A percentile compares a stretch with the other conserved stretches of the same genome.
Conservation (phyloP, 2,329 filamentous ascomycete genomes). For the Grosmannia penicillata region DNA sequence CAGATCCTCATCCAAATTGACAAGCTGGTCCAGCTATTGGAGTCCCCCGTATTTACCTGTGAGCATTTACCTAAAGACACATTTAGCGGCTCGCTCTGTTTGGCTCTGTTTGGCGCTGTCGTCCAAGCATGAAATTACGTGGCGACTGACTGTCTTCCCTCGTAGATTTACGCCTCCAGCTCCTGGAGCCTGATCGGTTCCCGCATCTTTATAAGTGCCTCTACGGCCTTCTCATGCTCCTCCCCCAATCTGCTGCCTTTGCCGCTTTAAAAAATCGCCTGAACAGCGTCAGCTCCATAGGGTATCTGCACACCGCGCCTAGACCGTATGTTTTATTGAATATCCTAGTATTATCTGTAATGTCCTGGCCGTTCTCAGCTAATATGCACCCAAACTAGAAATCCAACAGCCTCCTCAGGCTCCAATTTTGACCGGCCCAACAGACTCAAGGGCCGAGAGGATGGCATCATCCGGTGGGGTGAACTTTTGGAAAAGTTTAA, state of each 20-base stretch:
- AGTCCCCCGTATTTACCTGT: conserved; percentile 98
- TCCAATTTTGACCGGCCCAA: conserved; percentile 59
- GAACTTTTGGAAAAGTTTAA: conserved; percentile 93
- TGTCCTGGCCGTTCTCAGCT: conserved; percentile 1
- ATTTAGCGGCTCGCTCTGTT: too few species aligned
- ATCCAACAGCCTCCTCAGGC: conserved; percentile 29
- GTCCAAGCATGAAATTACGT: too few species aligned
- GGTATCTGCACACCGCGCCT: conserved; percentile 73
- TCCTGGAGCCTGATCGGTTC: conserved; percentile 88
- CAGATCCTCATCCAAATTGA: conserved; percentile 98
- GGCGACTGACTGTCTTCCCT: neutral
- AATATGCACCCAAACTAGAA: conserved; percentile 17
- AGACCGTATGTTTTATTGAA: conserved; percentile 47
- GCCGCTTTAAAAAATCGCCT: conserved; percentile 90
- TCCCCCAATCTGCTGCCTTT: conserved; percentile 96
- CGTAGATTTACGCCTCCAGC: conserved; percentile 80
- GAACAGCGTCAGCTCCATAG: conserved; percentile 94
- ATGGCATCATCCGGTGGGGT: conserved; percentile 75
- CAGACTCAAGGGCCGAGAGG: conserved; percentile 67
- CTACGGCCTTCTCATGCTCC: conserved; percentile 90
- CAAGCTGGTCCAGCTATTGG: conserved; percentile 89
- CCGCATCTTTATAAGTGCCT: conserved; percentile 96
- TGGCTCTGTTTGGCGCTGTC: too few species aligned
- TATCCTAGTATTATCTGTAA: neutral
- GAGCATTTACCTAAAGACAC: conserved; percentile 18